Percentiles rank a stretch among this genome's conserved stretches.
These are phyloP conservation scores for Amaranthus hypochondriacus DNA, from an alignment of 148 eudicot species.

Conservation along the genomic window DNA sequence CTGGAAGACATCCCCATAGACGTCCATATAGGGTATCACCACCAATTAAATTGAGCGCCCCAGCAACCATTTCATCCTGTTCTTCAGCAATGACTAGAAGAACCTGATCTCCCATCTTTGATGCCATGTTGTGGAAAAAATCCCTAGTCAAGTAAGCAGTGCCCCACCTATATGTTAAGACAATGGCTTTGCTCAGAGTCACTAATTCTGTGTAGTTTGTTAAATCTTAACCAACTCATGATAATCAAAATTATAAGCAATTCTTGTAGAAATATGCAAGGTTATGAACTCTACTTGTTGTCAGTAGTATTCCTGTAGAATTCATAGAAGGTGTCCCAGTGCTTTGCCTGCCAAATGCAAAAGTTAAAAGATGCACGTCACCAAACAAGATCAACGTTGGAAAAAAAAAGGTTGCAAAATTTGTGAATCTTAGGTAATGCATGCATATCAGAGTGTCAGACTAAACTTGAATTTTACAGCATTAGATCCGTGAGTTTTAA, in stretches of 20 bases:
- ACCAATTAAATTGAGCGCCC: slow-evolving; percentile 92
- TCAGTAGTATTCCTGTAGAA: slow-evolving; percentile 97
- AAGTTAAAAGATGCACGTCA: slow-evolving; percentile 15
- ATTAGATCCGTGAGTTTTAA: background rate
- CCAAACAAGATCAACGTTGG: background rate
- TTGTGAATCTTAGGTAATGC: background rate
- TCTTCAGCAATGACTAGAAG: slow-evolving; percentile 83
- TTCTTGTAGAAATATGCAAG: slow-evolving; percentile 11
- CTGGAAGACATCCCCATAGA: slow-evolving; percentile 86
- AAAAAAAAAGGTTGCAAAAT: slow-evolving; percentile 2
- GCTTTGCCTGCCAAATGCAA: slow-evolving; percentile 59
- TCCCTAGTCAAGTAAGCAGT: slow-evolving; percentile 90
- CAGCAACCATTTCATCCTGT: slow-evolving; percentile 73
- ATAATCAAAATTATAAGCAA: slow-evolving; percentile 6
- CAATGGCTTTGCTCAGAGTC: slow-evolving; percentile 7
- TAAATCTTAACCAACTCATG: slow-evolving; percentile 5
- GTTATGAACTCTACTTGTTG: slow-evolving; percentile 60
- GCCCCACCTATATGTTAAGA: slow-evolving; percentile 72
- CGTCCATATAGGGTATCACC: slow-evolving; percentile 92
- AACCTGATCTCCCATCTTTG: slow-evolving; percentile 94
- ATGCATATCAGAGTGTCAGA: background rate
- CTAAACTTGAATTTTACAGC: background rate
- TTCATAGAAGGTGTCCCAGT: slow-evolving; percentile 91
- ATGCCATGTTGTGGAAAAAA: slow-evolving; percentile 83
- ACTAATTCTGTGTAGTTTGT: background rate